These are phyloP conservation scores for Mortierella sp. DNA, from an alignment of 371 early-diverging fungal species.

Conservation along the genomic window DNA sequence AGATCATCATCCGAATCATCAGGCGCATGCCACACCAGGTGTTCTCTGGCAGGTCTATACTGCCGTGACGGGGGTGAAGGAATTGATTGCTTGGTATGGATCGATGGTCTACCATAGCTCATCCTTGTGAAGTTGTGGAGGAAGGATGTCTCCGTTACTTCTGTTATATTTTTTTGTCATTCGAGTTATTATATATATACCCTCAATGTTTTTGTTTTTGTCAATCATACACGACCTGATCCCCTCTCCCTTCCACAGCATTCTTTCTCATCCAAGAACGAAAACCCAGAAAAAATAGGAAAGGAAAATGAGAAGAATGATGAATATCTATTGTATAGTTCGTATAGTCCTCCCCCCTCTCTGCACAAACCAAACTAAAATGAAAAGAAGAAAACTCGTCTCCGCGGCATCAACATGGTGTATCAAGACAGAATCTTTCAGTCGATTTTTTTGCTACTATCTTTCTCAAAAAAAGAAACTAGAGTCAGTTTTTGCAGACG, in stretches of 20 bases:
- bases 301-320: not conserved
- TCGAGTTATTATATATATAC: not conserved
- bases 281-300: not conserved
- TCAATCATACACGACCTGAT: too few species aligned
- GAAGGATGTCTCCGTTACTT: too few species aligned
- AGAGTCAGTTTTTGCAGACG: too few species aligned
- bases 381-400: not conserved
- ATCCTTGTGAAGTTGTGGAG: slow-evolving; percentile 14
- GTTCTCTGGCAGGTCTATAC: slow-evolving; percentile 51
- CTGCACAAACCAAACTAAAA: too few species aligned
- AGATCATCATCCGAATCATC: slow-evolving; percentile 23
- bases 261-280: not conserved
- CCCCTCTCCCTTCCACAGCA: not conserved
- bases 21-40: slow-evolving; percentile 8
- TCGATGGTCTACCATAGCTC: slow-evolving; percentile 55
- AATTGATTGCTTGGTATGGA: slow-evolving; percentile 52
- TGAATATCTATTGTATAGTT: not conserved
- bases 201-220: not conserved
- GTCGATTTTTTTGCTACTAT: too few species aligned
- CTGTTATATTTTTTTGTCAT: not conserved
- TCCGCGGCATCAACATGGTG: too few species aligned
- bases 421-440: too few species aligned
- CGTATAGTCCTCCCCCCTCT: too few species aligned
- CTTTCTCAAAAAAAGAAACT: too few species aligned
- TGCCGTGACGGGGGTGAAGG: slow-evolving; percentile 44